Conservation (phyloP, 495 filamentous ascomycete species). For the Hypoxylon lenormandii region DNA sequence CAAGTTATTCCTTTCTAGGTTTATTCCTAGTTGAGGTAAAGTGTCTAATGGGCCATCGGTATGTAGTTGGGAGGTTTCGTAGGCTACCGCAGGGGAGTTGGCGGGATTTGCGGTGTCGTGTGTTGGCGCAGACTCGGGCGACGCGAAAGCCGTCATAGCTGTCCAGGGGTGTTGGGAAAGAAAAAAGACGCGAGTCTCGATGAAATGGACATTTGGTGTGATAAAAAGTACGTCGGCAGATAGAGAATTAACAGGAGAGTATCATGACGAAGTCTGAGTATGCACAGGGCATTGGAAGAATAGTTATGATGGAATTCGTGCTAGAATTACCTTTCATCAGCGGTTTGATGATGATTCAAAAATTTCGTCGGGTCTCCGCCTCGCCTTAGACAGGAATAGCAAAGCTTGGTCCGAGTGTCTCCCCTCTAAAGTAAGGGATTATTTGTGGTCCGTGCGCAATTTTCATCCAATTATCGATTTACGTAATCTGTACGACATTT, state of each 20-base stretch:
- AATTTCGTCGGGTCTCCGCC: constrained; percentile 54
- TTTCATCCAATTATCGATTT: constrained; percentile 4
- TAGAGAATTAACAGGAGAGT: constrained; percentile 59
- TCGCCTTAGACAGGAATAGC: constrained; percentile 45
- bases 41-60: not conserved
- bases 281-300: constrained; percentile 62
- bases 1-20: constrained; percentile 14
- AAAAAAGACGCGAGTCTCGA: constrained; percentile 70
- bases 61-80: constrained; percentile 14
- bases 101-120: constrained; percentile 52
- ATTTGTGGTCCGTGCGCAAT: constrained; percentile 24
- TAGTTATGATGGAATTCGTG: constrained; percentile 56
- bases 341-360: constrained; percentile 61
- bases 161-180: constrained; percentile 55
- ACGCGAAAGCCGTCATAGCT: constrained; percentile 66
- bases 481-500: constrained; percentile 21
- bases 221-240: constrained; percentile 74
- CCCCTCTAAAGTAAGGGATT: constrained; percentile 4
- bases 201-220: constrained; percentile 70
- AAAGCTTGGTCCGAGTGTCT: constrained; percentile 39
- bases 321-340: constrained; percentile 55
- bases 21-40: constrained; percentile 9
- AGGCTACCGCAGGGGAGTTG: constrained; percentile 29
- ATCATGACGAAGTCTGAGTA: constrained; percentile 71
- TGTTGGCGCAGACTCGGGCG: constrained; percentile 59